Base-by-base conservation (phyloP, 345 rosid species). In the Murraya paniculata region DNA sequence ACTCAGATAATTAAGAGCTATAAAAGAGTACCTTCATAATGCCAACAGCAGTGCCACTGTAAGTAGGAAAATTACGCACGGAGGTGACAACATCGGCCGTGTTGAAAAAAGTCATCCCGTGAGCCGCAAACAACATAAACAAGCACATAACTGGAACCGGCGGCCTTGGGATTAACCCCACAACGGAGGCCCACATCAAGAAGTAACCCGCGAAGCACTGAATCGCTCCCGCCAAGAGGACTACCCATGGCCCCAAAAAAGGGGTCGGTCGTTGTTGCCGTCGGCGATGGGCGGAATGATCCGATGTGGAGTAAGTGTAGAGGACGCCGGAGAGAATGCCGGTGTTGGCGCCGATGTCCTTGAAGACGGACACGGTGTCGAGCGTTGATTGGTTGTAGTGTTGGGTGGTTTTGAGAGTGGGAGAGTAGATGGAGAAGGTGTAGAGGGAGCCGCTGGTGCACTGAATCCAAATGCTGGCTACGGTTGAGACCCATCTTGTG, bases 361-460 rank as follows among this genome's bases (percentile, higher is more conserved):
- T 95, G 87, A 92, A 93, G 85, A 95, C 98, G 56, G 98, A 95
- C 83, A 95, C 90, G 83, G 93, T 93, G 87, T 95, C 98, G 77
- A 95, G 98, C 8, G 98, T 95, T 21, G 91, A 89, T 81, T 93
- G 98, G 80, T 91, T 90, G 89, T 93, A 92, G 73, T 72, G 81
- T 80, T 95, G 98, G 48, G 87, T 84, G 65, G 96, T 88, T 85
- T 95, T 95, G 72, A 95, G 91, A 66, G 76, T 38, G 9, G 95
- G 77, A 53, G 98, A 95, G 82, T 95, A 92, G 87, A 95, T 87
- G 36, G 89, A 87, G 79, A 95, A 95, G 78, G 98, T 88, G 90
- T 95, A 93, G 27, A 92, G 85, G 13, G 85, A 83, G 45, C 98
- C 98, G 77, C 82, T 50, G 56, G 89, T 68, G 82, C 91, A 85